These are phyloP conservation scores for Yamadazyma scolyti DNA, from an alignment of 805 yeast species.

Conservation along the genomic window DNA sequence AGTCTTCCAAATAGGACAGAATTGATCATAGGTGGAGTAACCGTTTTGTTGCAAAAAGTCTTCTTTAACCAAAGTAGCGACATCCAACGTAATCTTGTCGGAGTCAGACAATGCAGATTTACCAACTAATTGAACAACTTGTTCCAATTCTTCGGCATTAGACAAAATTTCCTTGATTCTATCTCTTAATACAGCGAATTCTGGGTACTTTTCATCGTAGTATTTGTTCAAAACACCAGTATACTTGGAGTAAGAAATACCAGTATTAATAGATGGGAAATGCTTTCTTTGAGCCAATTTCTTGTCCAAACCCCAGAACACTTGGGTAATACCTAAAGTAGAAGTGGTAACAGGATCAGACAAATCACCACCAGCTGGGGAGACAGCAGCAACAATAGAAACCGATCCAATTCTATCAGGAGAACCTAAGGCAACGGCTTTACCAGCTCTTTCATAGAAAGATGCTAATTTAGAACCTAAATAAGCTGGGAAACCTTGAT, in stretches of 20 bases:
- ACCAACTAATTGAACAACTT: constrained; percentile 98
- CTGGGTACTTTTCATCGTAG: constrained; percentile 84
- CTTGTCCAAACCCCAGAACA: constrained; percentile 99
- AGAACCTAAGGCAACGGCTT: constrained; percentile 89
- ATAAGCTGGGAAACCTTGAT: constrained; percentile 99
- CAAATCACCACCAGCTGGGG: constrained; percentile 99
- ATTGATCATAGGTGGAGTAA: constrained; percentile 95
- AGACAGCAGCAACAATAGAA: constrained; percentile 98
- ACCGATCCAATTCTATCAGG: constrained; percentile 97
- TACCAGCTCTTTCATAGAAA: constrained; percentile 99
- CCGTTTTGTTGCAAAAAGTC: constrained; percentile 99
- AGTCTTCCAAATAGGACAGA: constrained; percentile 99
- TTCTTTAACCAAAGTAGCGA: constrained; percentile 86
- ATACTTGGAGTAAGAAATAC: constrained; percentile 95
- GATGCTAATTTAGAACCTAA: constrained; percentile 98
- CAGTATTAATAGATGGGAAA: constrained; percentile 97
- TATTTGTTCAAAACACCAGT: constrained; percentile 81
- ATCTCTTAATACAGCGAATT: constrained; percentile 85
- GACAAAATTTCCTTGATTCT: constrained; percentile 91
- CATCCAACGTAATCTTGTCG: constrained; percentile 95
- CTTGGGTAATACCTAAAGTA: constrained; percentile 99
- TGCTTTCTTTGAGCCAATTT: constrained; percentile 99
- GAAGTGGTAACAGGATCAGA: constrained; percentile 99
- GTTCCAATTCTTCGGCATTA: constrained; percentile 97
- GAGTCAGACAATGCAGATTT: constrained; percentile 95